These are phyloP conservation scores for Metarhizium anisopliae DNA, from an alignment of 2,329 filamentous ascomycete genomes.

Conservation along the genomic window DNA sequence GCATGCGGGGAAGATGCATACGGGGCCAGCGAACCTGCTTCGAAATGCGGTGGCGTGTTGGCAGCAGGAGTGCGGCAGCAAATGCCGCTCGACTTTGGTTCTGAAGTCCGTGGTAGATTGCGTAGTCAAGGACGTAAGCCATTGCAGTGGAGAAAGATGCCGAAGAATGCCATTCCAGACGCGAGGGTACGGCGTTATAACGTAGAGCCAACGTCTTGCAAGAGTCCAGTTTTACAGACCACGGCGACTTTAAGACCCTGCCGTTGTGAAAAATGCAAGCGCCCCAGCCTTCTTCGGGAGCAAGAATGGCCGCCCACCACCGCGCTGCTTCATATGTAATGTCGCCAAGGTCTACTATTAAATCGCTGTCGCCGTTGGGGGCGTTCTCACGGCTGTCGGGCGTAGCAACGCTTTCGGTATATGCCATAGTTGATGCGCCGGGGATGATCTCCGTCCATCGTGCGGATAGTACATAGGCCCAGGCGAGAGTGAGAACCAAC, in stretches of 20 bases:
- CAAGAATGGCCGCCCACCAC: conserved; percentile 7
- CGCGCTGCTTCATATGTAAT: conserved; percentile 3
- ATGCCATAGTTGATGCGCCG: background rate
- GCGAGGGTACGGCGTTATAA: background rate
- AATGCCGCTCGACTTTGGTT: conserved; percentile 6
- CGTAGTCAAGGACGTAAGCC: conserved; percentile 5
- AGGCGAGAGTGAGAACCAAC: conserved; percentile 10
- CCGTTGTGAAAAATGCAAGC: conserved; percentile 5
- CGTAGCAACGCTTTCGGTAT: conserved; percentile 3
- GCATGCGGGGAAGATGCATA: background rate
- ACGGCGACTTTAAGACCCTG: conserved; percentile 1
- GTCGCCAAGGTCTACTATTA: background rate
- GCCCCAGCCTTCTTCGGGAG: conserved; percentile 2
- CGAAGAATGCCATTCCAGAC: background rate
- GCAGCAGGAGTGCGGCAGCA: conserved; percentile 4
- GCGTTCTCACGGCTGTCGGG: background rate
- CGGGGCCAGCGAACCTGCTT: conserved; percentile 1
- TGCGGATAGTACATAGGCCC: conserved; percentile 9
- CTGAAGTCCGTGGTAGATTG: background rate
- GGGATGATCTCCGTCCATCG: conserved; percentile 10
- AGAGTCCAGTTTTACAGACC: conserved; percentile 4
- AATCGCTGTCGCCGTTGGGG: background rate
- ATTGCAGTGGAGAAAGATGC: conserved; percentile 2
- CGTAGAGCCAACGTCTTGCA: background rate
- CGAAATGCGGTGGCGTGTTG: conserved; percentile 3